phyloP scores from a whole-genome alignment of 2,329 filamentous ascomycete species.

The Pseudohalonectria lignicola region DNA sequence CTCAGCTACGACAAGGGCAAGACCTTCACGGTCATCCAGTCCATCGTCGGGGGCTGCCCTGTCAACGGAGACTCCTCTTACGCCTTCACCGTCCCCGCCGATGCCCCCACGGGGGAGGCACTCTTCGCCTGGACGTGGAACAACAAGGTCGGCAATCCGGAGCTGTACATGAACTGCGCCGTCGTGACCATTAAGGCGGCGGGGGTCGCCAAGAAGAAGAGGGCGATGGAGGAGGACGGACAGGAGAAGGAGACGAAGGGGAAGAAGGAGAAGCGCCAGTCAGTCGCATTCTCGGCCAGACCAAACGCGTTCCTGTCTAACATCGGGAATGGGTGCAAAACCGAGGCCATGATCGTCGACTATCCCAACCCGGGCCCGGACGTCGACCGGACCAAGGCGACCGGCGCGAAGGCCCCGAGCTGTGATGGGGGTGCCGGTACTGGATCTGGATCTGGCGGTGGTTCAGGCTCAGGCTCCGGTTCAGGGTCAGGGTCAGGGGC shows the following conservation, averaged over 20 bases:
- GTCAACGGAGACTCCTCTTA: slow-evolving; percentile 35
- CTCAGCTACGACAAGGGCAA: slow-evolving; percentile 61
- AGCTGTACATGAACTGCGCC: slow-evolving; percentile 83
- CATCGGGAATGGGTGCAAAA: slow-evolving; percentile 3
- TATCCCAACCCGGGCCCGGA: slow-evolving; percentile 2
- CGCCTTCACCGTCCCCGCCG: slow-evolving; percentile 54
- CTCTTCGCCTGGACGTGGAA: slow-evolving; percentile 70
- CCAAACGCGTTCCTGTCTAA: slow-evolving; percentile 2
- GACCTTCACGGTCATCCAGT: slow-evolving; percentile 57
- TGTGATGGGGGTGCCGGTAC: slow-evolving; percentile 2
- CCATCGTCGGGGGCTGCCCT: slow-evolving; percentile 43
- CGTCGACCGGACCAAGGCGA: slow-evolving; percentile 1
- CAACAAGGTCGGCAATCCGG: slow-evolving; percentile 65
- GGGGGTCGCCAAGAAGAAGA: slow-evolving; percentile 17
- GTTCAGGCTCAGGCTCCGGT: too few species aligned
- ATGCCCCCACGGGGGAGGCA: slow-evolving; percentile 47
- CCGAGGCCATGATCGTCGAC: slow-evolving; percentile 3
- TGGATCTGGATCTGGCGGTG: background rate
- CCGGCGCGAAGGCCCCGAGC: background rate
- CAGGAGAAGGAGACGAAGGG: too few species aligned
- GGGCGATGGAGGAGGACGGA: too few species aligned
- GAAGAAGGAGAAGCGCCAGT: background rate
- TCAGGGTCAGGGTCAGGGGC: slow-evolving; percentile 14
- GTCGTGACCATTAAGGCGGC: slow-evolving; percentile 54
- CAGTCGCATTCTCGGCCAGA: background rate